These are phyloP conservation scores for Bryoerythrophyllum caledonicum DNA, from an alignment of 225 moss, liverwort and hornwort genomes.

Conservation along the genomic window DNA sequence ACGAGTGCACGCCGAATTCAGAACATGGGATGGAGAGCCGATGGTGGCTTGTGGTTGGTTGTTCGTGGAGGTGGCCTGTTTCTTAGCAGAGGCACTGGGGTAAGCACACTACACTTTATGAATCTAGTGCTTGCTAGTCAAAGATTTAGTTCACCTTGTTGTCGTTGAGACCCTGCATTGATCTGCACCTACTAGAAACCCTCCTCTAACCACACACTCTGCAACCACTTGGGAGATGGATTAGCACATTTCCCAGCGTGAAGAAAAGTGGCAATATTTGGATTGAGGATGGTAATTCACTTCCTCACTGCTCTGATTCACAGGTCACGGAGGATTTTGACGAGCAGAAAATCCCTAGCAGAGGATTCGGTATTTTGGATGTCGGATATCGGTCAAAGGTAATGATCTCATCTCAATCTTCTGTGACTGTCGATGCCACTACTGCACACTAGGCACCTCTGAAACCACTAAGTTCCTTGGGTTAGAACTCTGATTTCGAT, in stretches of 20 bases:
- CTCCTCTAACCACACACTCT: neutral
- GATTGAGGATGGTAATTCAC: neutral
- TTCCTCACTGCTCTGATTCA: slow-evolving; percentile 1
- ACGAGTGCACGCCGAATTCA: slow-evolving; percentile 77
- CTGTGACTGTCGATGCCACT: neutral
- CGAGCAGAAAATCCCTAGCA: slow-evolving; percentile 73
- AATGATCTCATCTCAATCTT: neutral
- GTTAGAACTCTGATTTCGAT: neutral
- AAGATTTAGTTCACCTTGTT: neutral
- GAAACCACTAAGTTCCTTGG: neutral
- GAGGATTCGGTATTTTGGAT: slow-evolving; percentile 87
- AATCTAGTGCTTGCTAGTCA: neutral
- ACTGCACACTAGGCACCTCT: neutral
- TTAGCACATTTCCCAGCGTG: neutral
- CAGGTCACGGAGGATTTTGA: slow-evolving; percentile 77
- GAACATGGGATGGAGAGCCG: slow-evolving; percentile 92
- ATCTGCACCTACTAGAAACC: neutral
- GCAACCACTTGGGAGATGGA: neutral
- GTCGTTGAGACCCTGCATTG: neutral
- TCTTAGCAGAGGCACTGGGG: slow-evolving; percentile 78
- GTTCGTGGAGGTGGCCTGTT: slow-evolving; percentile 81
- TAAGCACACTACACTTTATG: slow-evolving; percentile 13
- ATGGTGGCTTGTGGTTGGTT: slow-evolving; percentile 85
- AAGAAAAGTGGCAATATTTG: neutral
- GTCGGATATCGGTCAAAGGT: slow-evolving; percentile 77